These are phyloP conservation scores for Durio zibethinus DNA, from an alignment of 345 rosid genomes.

Conservation along the genomic window DNA sequence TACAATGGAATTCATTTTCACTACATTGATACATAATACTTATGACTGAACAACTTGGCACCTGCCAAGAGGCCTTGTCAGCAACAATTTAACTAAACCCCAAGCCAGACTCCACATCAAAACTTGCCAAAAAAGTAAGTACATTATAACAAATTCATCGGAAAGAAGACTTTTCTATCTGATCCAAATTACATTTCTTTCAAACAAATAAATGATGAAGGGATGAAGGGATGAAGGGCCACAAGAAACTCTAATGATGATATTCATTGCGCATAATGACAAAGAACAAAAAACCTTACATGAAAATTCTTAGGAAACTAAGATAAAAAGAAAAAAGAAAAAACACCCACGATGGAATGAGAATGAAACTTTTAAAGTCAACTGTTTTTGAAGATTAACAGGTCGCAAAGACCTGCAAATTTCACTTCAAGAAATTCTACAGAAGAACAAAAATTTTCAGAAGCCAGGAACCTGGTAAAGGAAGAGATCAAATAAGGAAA, in stretches of 20 bases:
- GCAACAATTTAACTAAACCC: neutral
- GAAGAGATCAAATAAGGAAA: neutral
- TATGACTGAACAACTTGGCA: neutral
- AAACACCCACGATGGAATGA: neutral
- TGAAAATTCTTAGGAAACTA: neutral
- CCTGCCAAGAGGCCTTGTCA: neutral
- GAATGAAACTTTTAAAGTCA: neutral
- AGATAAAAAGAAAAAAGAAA: neutral
- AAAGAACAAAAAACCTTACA: neutral
- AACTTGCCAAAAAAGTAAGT: neutral
- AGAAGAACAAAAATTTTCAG: neutral
- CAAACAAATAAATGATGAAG: too few species aligned
- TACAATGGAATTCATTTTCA: neutral
- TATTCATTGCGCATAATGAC: neutral
- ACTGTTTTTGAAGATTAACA: neutral
- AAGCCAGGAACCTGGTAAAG: neutral
- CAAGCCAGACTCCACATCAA: neutral
- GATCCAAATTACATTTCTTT: neutral
- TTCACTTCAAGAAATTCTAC: neutral
- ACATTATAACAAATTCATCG: neutral
- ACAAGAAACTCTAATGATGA: neutral
- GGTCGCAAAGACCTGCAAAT: neutral
- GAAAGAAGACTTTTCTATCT: neutral
- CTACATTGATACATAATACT: neutral
- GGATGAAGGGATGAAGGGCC: too few species aligned